A percentile compares a stretch with the other conserved stretches of the same genome.
Evolutionary conservation across 2,329 filamentous ascomycete species (phyloP).

Genomic region (Emmonsiellopsis sp.): DNA sequence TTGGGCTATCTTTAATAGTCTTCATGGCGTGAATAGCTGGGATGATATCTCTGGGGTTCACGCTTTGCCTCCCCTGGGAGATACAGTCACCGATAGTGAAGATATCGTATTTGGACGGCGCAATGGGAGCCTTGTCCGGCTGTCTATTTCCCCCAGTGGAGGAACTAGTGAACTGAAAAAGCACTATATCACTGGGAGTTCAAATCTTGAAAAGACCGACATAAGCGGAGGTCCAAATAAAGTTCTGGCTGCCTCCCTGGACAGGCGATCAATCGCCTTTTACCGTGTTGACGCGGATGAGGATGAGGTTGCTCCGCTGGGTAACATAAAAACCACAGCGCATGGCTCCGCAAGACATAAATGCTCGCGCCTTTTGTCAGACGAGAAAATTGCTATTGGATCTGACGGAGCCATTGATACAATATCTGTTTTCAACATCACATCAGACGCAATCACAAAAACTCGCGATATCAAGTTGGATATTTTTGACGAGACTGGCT

Average conservation of each 20-base stretch:
- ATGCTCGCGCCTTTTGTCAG: slow-evolving; percentile 44
- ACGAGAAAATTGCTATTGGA: slow-evolving; percentile 43
- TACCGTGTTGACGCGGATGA: slow-evolving; percentile 31
- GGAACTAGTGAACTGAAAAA: slow-evolving; percentile 23
- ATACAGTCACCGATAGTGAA: slow-evolving; percentile 27
- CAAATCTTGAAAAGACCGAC: slow-evolving; percentile 39
- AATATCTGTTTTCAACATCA: slow-evolving; percentile 44
- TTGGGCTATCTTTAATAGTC: slow-evolving; percentile 47
- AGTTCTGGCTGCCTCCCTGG: slow-evolving; percentile 43
- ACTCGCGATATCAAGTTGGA: slow-evolving; percentile 29
- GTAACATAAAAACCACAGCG: slow-evolving; percentile 21
- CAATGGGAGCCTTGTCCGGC: slow-evolving; percentile 41
- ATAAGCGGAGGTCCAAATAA: slow-evolving; percentile 31
- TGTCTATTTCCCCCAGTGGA: slow-evolving; percentile 24
- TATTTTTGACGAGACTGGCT: slow-evolving; percentile 21
- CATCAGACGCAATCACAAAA: slow-evolving; percentile 31
- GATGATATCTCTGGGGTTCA: slow-evolving; percentile 53
- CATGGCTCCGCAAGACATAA: slow-evolving; percentile 28
- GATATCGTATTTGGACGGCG: slow-evolving; percentile 48
- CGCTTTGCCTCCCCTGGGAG: slow-evolving; percentile 36
- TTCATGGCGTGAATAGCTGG: slow-evolving; percentile 41
- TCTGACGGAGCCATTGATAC: slow-evolving; percentile 32
- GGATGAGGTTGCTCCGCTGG: slow-evolving; percentile 28
- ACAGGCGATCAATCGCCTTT: slow-evolving; percentile 39
- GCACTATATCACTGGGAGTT: slow-evolving; percentile 36